Percentiles rank a stretch among this genome's conserved stretches.
phyloP scores from a whole-genome alignment of 2,329 filamentous ascomycete species.

The Venturia effusa region DNA sequence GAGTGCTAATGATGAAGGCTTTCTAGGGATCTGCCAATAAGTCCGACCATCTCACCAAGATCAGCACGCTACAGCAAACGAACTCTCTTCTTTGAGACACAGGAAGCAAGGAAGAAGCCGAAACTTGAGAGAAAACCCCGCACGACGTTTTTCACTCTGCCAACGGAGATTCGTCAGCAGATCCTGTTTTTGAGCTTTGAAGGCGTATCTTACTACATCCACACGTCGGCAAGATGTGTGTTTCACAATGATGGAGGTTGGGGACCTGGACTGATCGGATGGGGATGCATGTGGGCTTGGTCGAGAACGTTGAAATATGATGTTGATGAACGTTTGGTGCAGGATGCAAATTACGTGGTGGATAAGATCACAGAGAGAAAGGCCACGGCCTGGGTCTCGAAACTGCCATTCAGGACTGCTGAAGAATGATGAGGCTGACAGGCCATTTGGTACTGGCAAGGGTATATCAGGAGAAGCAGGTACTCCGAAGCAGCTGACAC shows the following conservation, averaged over 20 bases:
- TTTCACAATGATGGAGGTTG: background rate
- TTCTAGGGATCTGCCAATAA: background rate
- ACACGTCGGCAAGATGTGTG: background rate
- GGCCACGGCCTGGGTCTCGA: background rate
- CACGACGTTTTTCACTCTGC: background rate
- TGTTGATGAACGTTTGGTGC: background rate
- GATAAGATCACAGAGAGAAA: background rate
- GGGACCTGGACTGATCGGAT: background rate
- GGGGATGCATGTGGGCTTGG: background rate
- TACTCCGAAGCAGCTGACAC: too few relatives aligned
- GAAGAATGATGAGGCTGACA: too few relatives aligned
- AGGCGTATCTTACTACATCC: background rate
- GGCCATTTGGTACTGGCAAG: too few relatives aligned
- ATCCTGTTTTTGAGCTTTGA: background rate
- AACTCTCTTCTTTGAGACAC: background rate
- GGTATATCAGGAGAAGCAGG: too few relatives aligned
- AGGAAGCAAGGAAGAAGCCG: background rate
- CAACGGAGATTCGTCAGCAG: background rate
- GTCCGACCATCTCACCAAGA: background rate
- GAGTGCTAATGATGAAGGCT: background rate
- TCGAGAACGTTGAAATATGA: background rate
- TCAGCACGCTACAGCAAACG: background rate
- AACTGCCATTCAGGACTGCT: background rate
- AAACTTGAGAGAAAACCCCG: background rate
- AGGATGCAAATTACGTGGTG: background rate